Conservation (phyloP, 768 basidiomycete species). For the Polyporus arcularius region DNA sequence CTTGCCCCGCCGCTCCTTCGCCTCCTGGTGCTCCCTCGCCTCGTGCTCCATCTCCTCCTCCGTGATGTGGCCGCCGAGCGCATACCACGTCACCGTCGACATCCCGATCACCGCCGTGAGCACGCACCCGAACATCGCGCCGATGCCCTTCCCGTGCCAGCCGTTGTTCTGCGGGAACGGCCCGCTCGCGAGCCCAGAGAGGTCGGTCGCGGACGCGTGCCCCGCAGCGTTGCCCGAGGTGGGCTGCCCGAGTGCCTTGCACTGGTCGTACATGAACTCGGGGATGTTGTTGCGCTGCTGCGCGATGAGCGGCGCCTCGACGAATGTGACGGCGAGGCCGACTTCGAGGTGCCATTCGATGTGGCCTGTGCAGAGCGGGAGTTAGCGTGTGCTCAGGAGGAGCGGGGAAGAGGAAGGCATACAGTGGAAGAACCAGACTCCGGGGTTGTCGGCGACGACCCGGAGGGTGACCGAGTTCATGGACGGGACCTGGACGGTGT, state of each 20-base stretch:
- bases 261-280: conserved; percentile 67
- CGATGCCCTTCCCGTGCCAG: conserved; percentile 73
- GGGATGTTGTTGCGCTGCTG: conserved; percentile 63
- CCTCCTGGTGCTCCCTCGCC: conserved; percentile 53
- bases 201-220: conserved; percentile 64
- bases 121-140: conserved; percentile 77
- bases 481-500: conserved; percentile 79
- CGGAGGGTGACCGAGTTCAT: conserved; percentile 71
- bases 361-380: conserved; percentile 49
- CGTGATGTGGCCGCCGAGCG: conserved; percentile 67
- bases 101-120: conserved; percentile 84
- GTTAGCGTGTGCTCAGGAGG: background rate
- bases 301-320: conserved; percentile 75
- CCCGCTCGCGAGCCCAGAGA: conserved; percentile 62
- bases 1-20: conserved; percentile 53
- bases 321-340: conserved; percentile 83
- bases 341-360: conserved; percentile 85
- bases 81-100: conserved; percentile 83
- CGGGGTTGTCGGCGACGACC: conserved; percentile 89
- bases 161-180: conserved; percentile 75
- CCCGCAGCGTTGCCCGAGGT: conserved; percentile 89
- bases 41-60: conserved; percentile 84
- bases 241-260: conserved; percentile 57
- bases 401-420: conserved; percentile 28
- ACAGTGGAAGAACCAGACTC: conserved; percentile 87